A percentile compares a stretch with the other conserved stretches of the same genome.
These are phyloP conservation scores for Fraxinus nigra DNA, from an alignment of 305 asterid species.

Conservation along the genomic window DNA sequence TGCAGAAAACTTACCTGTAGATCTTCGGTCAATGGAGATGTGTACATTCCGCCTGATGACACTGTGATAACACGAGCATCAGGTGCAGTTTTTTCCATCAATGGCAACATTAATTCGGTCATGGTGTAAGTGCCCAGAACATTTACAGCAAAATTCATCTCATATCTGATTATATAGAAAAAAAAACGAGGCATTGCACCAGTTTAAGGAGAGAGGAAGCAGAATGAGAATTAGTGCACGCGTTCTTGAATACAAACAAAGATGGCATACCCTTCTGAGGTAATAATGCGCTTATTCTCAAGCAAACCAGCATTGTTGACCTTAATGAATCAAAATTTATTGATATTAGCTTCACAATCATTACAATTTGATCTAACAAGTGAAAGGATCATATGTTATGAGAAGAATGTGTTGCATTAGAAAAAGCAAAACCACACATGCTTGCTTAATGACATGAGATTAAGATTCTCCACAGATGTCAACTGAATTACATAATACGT, in stretches of 20 bases:
- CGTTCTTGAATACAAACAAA: slow-evolving; percentile 11
- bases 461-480: neutral
- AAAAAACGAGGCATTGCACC: neutral
- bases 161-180: slow-evolving; percentile 40
- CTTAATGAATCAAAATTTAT: slow-evolving; percentile 31
- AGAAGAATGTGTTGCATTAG: neutral
- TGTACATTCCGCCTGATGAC: slow-evolving; percentile 91
- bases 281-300: slow-evolving; percentile 50
- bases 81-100: slow-evolving; percentile 81
- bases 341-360: neutral
- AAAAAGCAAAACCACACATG: neutral
- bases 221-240: neutral
- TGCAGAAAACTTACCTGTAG: slow-evolving; percentile 43
- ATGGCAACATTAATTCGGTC: slow-evolving; percentile 74
- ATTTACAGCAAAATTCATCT: slow-evolving; percentile 77
- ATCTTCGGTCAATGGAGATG: slow-evolving; percentile 69
- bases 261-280: slow-evolving; percentile 69
- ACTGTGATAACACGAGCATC: slow-evolving; percentile 95
- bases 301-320: slow-evolving; percentile 88
- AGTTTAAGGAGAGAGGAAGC: slow-evolving; percentile 12
- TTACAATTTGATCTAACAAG: neutral
- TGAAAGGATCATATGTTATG: neutral
- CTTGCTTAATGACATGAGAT: neutral
- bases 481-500: neutral
- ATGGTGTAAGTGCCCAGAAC: slow-evolving; percentile 79